phyloP scores from a whole-genome alignment of 2,329 filamentous ascomycete genomes.

The Albifimbria verrucaria region DNA sequence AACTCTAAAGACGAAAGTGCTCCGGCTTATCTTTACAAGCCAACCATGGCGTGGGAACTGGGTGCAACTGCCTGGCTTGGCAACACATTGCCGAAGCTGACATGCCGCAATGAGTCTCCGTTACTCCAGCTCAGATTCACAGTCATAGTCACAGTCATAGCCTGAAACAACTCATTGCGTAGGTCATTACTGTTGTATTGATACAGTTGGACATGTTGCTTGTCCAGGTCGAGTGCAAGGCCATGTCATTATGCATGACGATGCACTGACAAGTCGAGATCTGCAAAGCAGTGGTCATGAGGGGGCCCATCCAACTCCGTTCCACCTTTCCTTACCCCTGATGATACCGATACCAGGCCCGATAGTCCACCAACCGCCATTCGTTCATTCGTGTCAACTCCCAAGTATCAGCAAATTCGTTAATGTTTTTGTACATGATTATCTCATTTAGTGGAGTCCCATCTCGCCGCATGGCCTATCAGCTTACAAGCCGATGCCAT shows the following conservation, averaged over 20 bases:
- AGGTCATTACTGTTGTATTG: neutral
- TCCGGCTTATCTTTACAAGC: too few relatives aligned
- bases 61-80: too few relatives aligned
- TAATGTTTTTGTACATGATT: neutral
- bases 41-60: too few relatives aligned
- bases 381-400: too few relatives aligned
- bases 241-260: neutral
- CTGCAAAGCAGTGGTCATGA: constrained; percentile 3
- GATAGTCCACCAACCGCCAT: neutral
- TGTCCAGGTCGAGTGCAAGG: neutral
- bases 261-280: neutral
- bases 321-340: neutral
- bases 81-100: too few relatives aligned
- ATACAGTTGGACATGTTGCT: neutral
- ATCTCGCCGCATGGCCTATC: neutral
- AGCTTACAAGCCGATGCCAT: neutral
- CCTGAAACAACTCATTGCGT: too few relatives aligned
- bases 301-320: constrained; percentile 6
- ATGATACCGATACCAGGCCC: neutral
- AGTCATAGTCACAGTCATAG: too few relatives aligned
- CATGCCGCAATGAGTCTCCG: too few relatives aligned
- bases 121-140: too few relatives aligned
- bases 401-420: neutral
- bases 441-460: neutral
- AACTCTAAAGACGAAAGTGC: too few relatives aligned